phyloP scores from a whole-genome alignment of 345 rosid genomes.

The Eucalyptus coolabah region DNA sequence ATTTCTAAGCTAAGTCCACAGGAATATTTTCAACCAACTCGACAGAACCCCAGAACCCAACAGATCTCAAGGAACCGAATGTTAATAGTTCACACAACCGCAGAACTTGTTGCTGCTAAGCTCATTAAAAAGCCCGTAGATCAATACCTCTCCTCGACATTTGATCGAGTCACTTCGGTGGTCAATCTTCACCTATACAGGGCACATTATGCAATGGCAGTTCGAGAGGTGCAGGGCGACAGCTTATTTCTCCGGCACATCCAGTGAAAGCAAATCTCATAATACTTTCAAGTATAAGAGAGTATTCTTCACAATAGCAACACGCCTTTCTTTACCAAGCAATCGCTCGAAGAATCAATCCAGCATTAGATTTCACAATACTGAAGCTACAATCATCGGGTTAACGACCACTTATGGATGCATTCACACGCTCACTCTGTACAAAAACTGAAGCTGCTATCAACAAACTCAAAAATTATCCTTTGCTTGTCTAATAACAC shows the following conservation, averaged over 20 bases:
- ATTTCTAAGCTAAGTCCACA: neutral
- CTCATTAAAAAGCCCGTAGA: neutral
- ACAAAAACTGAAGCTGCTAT: conserved; percentile 2
- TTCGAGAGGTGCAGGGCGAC: neutral
- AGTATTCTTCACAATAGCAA: neutral
- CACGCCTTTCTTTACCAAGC: neutral
- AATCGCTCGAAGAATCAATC: neutral
- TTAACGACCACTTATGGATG: neutral
- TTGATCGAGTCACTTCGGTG: neutral
- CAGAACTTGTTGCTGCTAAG: neutral
- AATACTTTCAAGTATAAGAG: neutral
- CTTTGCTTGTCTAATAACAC: conserved; percentile 63
- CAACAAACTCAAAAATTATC: conserved; percentile 38
- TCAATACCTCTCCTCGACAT: neutral
- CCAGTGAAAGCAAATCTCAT: neutral
- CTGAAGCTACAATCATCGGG: neutral
- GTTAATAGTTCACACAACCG: neutral
- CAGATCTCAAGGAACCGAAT: neutral
- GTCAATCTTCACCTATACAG: neutral
- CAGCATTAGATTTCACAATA: conserved; percentile 8
- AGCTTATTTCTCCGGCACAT: neutral
- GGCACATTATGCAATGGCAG: neutral
- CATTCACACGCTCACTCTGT: conserved; percentile 21
- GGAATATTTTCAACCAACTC: neutral
- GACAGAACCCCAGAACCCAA: neutral